A percentile compares a stretch with the other conserved stretches of the same genome.
These are phyloP conservation scores for Fistulinella cinereoalba DNA, from an alignment of 1,284 basidiomycete species.

Conservation along the genomic window DNA sequence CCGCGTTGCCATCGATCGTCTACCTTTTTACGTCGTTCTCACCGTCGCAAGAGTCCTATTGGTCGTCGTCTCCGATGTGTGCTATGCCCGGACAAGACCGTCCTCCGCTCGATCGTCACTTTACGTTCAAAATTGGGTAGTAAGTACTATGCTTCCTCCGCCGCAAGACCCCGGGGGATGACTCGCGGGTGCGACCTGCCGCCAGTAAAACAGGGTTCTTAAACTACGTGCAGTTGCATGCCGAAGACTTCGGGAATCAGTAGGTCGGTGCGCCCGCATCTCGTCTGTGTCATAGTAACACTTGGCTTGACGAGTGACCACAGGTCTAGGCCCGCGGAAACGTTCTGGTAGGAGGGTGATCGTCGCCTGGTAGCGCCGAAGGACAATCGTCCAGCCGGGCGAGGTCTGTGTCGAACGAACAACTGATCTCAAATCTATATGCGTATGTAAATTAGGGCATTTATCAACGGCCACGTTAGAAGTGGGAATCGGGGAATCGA, in stretches of 20 bases:
- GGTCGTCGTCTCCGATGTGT: conserved; percentile 36
- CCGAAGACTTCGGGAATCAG: conserved; percentile 27
- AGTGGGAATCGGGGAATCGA: not conserved
- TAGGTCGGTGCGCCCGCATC: not conserved
- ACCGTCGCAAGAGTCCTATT: conserved; percentile 34
- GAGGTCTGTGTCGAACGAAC: too few relatives aligned
- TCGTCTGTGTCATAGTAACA: not conserved
- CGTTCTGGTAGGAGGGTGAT: too few relatives aligned
- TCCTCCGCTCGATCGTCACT: conserved; percentile 31
- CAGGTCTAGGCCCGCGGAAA: too few relatives aligned
- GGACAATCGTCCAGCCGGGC: too few relatives aligned
- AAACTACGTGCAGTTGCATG: conserved; percentile 30
- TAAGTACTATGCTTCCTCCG: conserved; percentile 22
- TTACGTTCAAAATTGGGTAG: conserved; percentile 39
- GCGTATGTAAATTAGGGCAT: too few relatives aligned
- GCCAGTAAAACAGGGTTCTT: conserved; percentile 31
- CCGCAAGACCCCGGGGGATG: not conserved
- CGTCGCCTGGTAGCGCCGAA: too few relatives aligned
- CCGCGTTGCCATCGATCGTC: conserved; percentile 35
- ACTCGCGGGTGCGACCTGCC: not conserved
- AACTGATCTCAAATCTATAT: too few relatives aligned
- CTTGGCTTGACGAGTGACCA: too few relatives aligned
- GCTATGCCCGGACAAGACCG: conserved; percentile 18
- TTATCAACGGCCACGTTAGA: too few relatives aligned
- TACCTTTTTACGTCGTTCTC: conserved; percentile 38